Base-by-base conservation (phyloP, 768 basidiomycete genomes). In the Lentinula guzmanii region DNA sequence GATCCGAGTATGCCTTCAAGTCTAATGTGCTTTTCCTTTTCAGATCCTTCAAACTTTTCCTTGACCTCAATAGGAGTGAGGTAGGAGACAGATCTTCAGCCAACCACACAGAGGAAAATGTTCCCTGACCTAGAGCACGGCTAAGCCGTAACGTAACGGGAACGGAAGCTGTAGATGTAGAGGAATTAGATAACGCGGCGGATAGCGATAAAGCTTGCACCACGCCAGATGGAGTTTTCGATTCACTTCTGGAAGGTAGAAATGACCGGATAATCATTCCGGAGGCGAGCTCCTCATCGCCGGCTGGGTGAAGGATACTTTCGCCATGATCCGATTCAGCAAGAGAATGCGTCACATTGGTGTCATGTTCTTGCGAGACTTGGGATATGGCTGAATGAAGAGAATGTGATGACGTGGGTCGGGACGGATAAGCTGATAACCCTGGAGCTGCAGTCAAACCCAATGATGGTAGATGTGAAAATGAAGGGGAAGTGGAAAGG, bases 21-120 rank as follows among this genome's bases (percentile, higher is more conserved):
- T 50, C 61, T 33, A 45, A 2, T n/a, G 37, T 58, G 15, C 46
- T 68, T 35, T 71, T 69, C 37, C 70, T 61, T 33, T 69, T 68
- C 33, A 79, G 65, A 65, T 79, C 76, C 34, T 77, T 74, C 61
- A 81, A 69, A 60, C 76, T 76, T 57, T 74, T 74, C 53, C 73
- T 76, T 9, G 76, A 76, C 21, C 72, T 70, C 54, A 78, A 70
- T 9, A 77, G 70, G n/a, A 82, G 72, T 2, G 81, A 77, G 45
- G 78, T 72, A 9, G 70, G 71, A 11, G 79, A 80, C 8, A 82
- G 71, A 65, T 83, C 82, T 50, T 80, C 77, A 2, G 87, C 89
- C 6, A 90, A 80, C 87, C 89, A 91, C 13, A 93, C 90, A 52
- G 79, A 79, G 52, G 85, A 86, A 71, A 93, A 93, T 1, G 89